Base-by-base conservation (phyloP, 495 filamentous ascomycete genomes). In the Podospora pseudocomata region DNA sequence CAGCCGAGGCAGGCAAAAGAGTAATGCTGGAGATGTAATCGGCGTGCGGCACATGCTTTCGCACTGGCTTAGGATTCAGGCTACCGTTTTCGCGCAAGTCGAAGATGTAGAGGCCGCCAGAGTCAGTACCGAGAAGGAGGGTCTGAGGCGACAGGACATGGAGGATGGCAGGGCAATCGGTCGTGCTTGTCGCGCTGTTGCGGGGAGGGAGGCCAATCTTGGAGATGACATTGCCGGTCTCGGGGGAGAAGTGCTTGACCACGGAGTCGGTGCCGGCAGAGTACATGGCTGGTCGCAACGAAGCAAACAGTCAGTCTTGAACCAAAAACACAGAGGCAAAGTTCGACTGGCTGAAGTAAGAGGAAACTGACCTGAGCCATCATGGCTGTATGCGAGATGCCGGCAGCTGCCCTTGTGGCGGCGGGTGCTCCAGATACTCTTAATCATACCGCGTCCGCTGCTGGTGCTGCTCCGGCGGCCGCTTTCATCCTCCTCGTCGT, bases 401-500 rank as follows among this genome's bases (percentile, higher is more conserved):
- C 95, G 84, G 74, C 94, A 97, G 79, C 93, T 97, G 4, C 93
- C 95, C 82, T 96, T 94, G 77, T 99, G 95, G 64, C 95, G 85
- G 65, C 87, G 84, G 2, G 95, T 98, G 67, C 87, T 85, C 95
- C 95, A 99, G 73, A 86, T 84, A 2, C 89, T 94, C 70, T 94
- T 90, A 72, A 97, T 90, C 59, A 88, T 84, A 1, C 89, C 88
- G 71, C 84, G 89, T 32, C 92, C 92, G 77, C 86, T 87, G 26
- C 76, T 83, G 3, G 83, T 80, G 57, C 79, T 83, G 67, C 78
- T 77, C n/a, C 55, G 20, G n/a, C 23, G n/a, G 13, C 55, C 55
- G 58, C 82, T 77, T 62, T 75, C 61, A 58, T 83, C 77, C 60
- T 75, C 82, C 58, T 79, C 77, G 59, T 84, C 83, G 60, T 83